These are phyloP conservation scores for Agrocybe chaxingu DNA, from an alignment of 768 basidiomycete species.

Conservation along the genomic window DNA sequence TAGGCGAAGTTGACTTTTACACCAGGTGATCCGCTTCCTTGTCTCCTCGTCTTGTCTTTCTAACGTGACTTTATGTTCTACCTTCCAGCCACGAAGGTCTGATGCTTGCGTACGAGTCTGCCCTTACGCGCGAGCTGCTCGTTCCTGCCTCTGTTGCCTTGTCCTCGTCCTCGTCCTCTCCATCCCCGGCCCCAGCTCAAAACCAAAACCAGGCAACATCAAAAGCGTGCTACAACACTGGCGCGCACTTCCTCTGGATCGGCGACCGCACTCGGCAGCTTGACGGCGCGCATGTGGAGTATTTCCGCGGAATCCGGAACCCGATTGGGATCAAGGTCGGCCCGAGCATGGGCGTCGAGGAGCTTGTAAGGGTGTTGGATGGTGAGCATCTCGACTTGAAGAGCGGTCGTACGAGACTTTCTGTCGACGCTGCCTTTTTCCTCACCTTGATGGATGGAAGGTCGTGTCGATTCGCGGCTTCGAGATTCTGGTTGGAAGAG, in stretches of 20 bases:
- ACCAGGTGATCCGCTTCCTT: slow-evolving; percentile 54
- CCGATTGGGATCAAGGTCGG: slow-evolving; percentile 97
- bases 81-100: slow-evolving; percentile 80
- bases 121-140: slow-evolving; percentile 74
- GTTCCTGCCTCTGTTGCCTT: slow-evolving; percentile 24
- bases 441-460: background rate
- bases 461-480: background rate
- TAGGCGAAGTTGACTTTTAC: slow-evolving; percentile 92
- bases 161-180: background rate
- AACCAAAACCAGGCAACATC: slow-evolving; percentile 4
- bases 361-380: slow-evolving; percentile 73
- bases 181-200: slow-evolving; percentile 1
- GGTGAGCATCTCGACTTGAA: slow-evolving; percentile 43
- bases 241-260: slow-evolving; percentile 95
- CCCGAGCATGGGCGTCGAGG: slow-evolving; percentile 76
- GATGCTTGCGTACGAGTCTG: slow-evolving; percentile 90
- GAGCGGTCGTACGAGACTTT: background rate
- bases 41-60: background rate
- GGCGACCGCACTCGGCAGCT: slow-evolving; percentile 94
- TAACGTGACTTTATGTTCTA: slow-evolving; percentile 3
- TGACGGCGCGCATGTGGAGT: slow-evolving; percentile 92
- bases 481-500: no score
- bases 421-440: background rate
- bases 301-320: slow-evolving; percentile 88
- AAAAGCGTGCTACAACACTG: slow-evolving; percentile 78